These are phyloP conservation scores for Pythium periplocum DNA, from an alignment of 352 stramenopile species.

Conservation along the genomic window DNA sequence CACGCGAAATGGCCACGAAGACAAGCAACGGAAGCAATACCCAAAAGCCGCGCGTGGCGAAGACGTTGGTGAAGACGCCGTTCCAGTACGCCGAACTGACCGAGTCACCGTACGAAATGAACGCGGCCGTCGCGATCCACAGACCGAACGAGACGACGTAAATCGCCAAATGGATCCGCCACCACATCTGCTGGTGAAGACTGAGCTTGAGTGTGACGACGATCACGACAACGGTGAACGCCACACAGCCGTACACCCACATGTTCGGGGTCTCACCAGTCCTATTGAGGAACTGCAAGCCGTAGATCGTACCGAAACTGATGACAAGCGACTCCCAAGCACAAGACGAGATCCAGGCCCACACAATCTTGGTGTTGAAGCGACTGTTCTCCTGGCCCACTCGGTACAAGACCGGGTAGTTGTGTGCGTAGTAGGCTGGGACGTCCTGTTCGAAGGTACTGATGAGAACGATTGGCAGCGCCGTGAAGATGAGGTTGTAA, in stretches of 20 bases:
- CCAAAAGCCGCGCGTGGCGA: constrained; percentile 69
- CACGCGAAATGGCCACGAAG: constrained; percentile 60
- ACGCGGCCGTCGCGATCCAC: constrained; percentile 64
- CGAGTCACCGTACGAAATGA: constrained; percentile 70
- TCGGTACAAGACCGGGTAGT: constrained; percentile 77
- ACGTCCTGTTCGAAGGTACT: constrained; percentile 86
- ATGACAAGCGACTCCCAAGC: constrained; percentile 83
- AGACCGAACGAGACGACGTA: constrained; percentile 63
- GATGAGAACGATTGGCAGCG: constrained; percentile 78
- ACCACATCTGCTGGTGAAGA: constrained; percentile 84
- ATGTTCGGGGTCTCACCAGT: constrained; percentile 88
- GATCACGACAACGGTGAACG: constrained; percentile 93
- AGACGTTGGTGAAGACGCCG: constrained; percentile 70
- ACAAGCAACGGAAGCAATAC: constrained; percentile 67
- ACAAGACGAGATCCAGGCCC: constrained; percentile 77
- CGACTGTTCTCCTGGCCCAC: constrained; percentile 79
- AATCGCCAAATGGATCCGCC: constrained; percentile 58
- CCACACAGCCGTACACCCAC: constrained; percentile 91
- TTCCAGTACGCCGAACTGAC: constrained; percentile 83
- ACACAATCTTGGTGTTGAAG: constrained; percentile 85
- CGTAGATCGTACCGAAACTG: constrained; percentile 77
- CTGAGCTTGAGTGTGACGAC: constrained; percentile 94
- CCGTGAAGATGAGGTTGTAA: constrained; percentile 88
- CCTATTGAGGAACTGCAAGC: constrained; percentile 70
- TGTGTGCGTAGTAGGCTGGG: constrained; percentile 51